phyloP scores from a whole-genome alignment of 2,329 filamentous ascomycete genomes.

The Ophiocordyceps unilateralis region DNA sequence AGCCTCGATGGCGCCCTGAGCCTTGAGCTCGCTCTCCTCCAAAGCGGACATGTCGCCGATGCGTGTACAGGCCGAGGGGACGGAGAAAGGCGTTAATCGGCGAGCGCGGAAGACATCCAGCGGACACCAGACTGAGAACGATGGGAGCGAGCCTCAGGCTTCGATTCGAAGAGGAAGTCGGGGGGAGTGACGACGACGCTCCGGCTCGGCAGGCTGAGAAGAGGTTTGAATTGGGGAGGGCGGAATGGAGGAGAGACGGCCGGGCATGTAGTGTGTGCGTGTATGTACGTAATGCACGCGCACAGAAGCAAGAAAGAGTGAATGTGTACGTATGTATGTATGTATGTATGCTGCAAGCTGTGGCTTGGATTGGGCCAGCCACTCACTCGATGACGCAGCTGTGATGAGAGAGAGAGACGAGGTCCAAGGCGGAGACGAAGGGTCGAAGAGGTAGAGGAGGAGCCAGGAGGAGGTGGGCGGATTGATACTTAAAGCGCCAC shows the following conservation, averaged over 20 bases:
- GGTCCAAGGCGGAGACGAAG: too few species aligned
- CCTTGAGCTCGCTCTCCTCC: slow-evolving; percentile 49
- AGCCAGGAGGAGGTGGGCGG: too few species aligned
- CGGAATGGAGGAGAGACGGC: not conserved
- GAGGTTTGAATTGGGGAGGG: not conserved
- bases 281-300: not conserved
- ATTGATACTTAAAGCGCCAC: too few species aligned
- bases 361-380: too few species aligned
- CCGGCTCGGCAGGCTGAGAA: too few species aligned
- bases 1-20: slow-evolving; percentile 63
- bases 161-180: not conserved
- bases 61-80: slow-evolving; percentile 2
- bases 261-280: not conserved
- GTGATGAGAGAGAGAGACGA: too few species aligned
- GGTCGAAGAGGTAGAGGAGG: too few species aligned
- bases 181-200: not conserved
- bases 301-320: not conserved
- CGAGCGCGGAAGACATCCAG: slow-evolving; percentile 3
- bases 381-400: too few species aligned
- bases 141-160: not conserved
- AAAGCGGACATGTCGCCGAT: slow-evolving; percentile 18
- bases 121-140: not conserved
- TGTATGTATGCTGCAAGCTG: not conserved
- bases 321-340: too few species aligned
- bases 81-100: slow-evolving; percentile 1